Base-by-base conservation (phyloP, 495 filamentous ascomycete species). In the Antarctomyces pellizariae region DNA sequence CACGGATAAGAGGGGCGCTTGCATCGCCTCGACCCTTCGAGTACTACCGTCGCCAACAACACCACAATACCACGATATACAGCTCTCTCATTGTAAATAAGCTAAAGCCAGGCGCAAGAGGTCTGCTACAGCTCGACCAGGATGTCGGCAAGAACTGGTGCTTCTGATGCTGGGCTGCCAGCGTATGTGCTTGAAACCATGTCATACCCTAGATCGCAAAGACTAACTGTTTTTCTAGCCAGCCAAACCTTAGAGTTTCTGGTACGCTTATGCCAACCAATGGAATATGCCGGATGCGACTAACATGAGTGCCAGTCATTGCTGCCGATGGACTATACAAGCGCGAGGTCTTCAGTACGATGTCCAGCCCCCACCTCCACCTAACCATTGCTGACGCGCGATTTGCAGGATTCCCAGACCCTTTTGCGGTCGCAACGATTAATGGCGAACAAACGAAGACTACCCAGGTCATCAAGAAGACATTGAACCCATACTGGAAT, bases 401-500 rank as follows among this genome's bases (percentile, higher is more conserved):
- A 20, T 10, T 17, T 28, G 21, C 45, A 97, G 86, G 82, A 40
- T 86, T 93, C 36, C 86, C 86, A 24, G 86, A 97, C 50, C 86
- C 89, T 14, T 97, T 97, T 47, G 84, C 89, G 9, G 86, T 97
- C 31, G 84, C 84, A 36, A 97, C 86, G 16, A 69, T 95, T 39
- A 75, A 75, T 44, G 89, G 86, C 34, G 86, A 97, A 50, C 86
- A 97, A 49, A 97, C 86, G 26, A 75, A 75, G 42, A 93, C 89
- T 13, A 95, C 86, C 4, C 69, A 69, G 9, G 89, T 95, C 24
- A 89, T 90, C 48, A 92, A 90, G 54, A 76, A 84, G 52, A 95
- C 86, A 2, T 53, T 97, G 52, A 95, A 92, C 45, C 86, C 86
- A 13, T 97, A 97, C 45, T 97, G 86, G 86, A 97, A 97, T 49